Base-by-base conservation (phyloP, 169 alveolate genomes). In the Eimeria sp. region DNA sequence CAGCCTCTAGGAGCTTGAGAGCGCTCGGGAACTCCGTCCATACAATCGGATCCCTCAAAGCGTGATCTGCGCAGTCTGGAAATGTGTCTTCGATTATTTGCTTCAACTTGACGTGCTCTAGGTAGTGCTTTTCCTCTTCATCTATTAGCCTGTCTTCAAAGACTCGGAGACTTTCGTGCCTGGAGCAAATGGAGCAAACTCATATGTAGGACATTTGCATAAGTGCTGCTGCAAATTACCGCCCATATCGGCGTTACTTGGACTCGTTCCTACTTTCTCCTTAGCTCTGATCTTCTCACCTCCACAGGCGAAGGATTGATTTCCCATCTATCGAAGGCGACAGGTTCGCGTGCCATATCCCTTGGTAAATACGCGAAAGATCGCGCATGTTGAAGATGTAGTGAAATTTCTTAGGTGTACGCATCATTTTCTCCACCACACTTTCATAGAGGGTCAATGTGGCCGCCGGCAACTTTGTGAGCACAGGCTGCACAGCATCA, bases 361-460 rank as follows among this genome's bases (percentile, higher is more conserved):
- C 99, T 95, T 99, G 99, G 96, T 98, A 98, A 10, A 99, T 99
- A 83, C 99, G 98, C 65, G 98, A 97, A 61, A 99, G 96, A 95
- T 99, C 99, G 89, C 99, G 98, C 84, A 99, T 97, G 95, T 98
- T 98, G 97, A 98, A 99, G 72, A 98, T 98, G 97, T 99, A 99
- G 97, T 98, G 99, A 98, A 98, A 98, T 96, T 98, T 98, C 47
- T 98, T 97, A 10, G 99, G 99, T 40, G 99, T 98, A 95, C 99
- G 97, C 18, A 99, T 99, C 27, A 99, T 96, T 94, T 97, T 95
- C 47, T 97, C 98, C 9, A 97, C 96, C 72, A 99, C 98, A 40
- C 95, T 90, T 78, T 97, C 97, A 95, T 98, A 98, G 49, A 99
- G 97, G 80, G 96, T 95, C 92, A 98, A 96, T 1, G 99, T 98